phyloP scores from a whole-genome alignment of 495 filamentous ascomycete genomes.

The Aspergillus homomorphus region DNA sequence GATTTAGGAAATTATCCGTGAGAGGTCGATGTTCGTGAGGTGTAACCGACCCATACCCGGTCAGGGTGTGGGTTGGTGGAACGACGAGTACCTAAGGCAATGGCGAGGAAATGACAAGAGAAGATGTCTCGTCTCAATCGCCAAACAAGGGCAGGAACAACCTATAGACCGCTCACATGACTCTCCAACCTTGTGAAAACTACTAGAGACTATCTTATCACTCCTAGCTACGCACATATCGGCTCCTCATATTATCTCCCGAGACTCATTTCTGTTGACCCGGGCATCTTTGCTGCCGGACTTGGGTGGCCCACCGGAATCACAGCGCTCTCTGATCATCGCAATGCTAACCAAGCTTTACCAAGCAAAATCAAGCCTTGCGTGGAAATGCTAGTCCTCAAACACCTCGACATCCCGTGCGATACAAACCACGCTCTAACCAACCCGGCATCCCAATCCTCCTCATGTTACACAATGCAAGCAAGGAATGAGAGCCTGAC shows the following conservation, averaged over 20 bases:
- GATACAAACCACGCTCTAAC: too few species aligned
- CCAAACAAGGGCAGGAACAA: not conserved
- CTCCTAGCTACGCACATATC: not conserved
- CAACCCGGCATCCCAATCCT: not conserved
- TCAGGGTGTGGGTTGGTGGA: too few species aligned
- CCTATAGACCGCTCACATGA: not conserved
- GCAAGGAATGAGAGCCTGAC: not conserved
- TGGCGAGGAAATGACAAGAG: too few species aligned
- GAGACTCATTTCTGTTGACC: too few species aligned
- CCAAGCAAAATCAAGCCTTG: not conserved
- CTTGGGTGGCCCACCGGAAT: not conserved
- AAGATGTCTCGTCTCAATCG: too few species aligned
- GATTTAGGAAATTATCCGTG: too few species aligned
- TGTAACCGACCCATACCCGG: too few species aligned
- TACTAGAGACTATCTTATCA: too few species aligned
- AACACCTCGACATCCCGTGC: not conserved
- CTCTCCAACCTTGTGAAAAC: too few species aligned
- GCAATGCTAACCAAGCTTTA: not conserved
- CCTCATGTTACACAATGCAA: not conserved
- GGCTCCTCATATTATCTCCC: not conserved
- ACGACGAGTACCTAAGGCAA: too few species aligned
- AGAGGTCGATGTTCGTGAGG: too few species aligned
- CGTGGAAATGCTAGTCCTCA: not conserved
- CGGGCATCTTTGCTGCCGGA: not conserved
- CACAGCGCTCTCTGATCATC: not conserved